phyloP scores from a whole-genome alignment of 169 alveolate genomes.

The Cryptosporidium bovis region DNA sequence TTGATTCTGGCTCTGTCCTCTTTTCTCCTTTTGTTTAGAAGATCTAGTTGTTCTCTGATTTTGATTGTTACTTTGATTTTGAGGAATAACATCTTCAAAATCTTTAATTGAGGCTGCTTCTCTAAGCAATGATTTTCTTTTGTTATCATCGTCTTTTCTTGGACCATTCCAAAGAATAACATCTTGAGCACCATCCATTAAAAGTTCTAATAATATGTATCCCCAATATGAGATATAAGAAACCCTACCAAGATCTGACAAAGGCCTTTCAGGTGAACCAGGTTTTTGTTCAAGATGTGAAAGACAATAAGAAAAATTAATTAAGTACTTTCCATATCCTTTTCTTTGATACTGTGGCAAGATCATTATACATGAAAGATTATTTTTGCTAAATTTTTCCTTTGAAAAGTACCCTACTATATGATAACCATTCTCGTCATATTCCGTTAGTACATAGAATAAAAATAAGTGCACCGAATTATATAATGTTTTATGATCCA shows the following conservation, averaged over 20 bases:
- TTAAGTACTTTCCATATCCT: slow-evolving; percentile 91
- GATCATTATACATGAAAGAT: slow-evolving; percentile 86
- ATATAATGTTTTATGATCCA: slow-evolving; percentile 95
- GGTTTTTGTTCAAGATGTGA: slow-evolving; percentile 91
- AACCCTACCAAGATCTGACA: slow-evolving; percentile 96
- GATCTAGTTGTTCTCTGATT: slow-evolving; percentile 63
- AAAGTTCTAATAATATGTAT: slow-evolving; percentile 82
- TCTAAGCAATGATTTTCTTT: slow-evolving; percentile 3
- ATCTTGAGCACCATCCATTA: slow-evolving; percentile 55
- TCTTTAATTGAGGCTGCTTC: slow-evolving; percentile 28
- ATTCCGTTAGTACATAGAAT: slow-evolving; percentile 95
- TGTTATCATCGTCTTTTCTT: slow-evolving; percentile 4
- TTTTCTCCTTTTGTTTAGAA: slow-evolving; percentile 56
- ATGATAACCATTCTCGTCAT: slow-evolving; percentile 89
- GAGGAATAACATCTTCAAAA: slow-evolving; percentile 31
- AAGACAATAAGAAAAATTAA: slow-evolving; percentile 90
- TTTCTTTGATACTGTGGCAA: slow-evolving; percentile 88
- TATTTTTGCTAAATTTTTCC: slow-evolving; percentile 83
- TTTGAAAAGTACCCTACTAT: slow-evolving; percentile 89
- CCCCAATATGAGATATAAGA: slow-evolving; percentile 97
- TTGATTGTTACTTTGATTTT: not conserved
- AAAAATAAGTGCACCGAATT: slow-evolving; percentile 89
- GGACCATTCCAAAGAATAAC: slow-evolving; percentile 18
- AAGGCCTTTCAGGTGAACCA: slow-evolving; percentile 98
- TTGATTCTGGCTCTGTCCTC: not conserved